Conservation (phyloP, 176 grass and related monocot genomes). For the Echinochloa phyllopogon region DNA sequence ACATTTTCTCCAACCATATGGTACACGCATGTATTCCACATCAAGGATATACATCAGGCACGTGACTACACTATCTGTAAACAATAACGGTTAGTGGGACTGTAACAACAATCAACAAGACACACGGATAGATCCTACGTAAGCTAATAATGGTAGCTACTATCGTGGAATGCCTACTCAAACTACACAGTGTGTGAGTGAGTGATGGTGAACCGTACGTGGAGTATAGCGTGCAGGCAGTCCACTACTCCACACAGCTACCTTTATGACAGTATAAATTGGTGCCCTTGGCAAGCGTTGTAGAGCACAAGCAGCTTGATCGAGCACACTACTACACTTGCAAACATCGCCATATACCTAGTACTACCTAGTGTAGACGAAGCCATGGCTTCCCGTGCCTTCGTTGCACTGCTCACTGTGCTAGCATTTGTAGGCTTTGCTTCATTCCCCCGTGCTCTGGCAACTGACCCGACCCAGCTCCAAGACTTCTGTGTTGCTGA, state of each 20-base stretch:
- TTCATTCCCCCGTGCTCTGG: slow-evolving; percentile 48
- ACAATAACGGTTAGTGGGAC: slow-evolving; percentile 48
- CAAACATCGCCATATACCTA: neutral
- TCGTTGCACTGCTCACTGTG: slow-evolving; percentile 36
- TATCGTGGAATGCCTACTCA: slow-evolving; percentile 53
- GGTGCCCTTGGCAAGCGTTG: neutral
- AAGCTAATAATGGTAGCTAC: neutral
- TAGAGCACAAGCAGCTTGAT: slow-evolving; percentile 14
- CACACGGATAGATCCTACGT: neutral
- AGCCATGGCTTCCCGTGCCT: slow-evolving; percentile 54
- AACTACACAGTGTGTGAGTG: slow-evolving; percentile 24
- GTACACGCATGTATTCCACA: slow-evolving; percentile 6
- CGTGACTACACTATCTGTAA: slow-evolving; percentile 27
- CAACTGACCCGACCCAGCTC: slow-evolving; percentile 58
- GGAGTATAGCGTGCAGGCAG: slow-evolving; percentile 32
- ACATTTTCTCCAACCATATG: slow-evolving; percentile 37
- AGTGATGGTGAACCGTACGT: slow-evolving; percentile 26
- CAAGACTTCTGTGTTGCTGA: slow-evolving; percentile 87
- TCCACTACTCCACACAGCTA: slow-evolving; percentile 27
- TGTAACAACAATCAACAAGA: slow-evolving; percentile 33
- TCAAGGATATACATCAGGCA: slow-evolving; percentile 15
- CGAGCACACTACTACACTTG: neutral
- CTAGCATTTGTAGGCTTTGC: slow-evolving; percentile 1
- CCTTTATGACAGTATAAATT: slow-evolving; percentile 57
- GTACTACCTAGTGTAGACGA: neutral